Evolutionary conservation across 2,329 filamentous ascomycete genomes (phyloP).

Genomic region (Paradendryphiella salina): DNA sequence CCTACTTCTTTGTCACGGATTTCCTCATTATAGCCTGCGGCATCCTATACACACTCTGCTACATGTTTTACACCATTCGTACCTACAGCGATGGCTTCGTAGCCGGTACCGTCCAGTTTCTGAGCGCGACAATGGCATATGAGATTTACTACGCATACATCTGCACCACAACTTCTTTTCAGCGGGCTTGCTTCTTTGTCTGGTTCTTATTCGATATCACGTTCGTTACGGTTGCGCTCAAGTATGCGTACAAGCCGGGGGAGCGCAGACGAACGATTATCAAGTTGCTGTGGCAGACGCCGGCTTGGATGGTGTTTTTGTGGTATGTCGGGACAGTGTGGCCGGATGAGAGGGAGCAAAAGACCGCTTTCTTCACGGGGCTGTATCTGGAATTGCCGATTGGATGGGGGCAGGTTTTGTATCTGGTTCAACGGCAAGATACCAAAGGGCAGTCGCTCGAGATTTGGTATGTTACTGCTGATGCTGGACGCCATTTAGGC

Average conservation of each 20-base stretch:
- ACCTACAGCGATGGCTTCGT: slow-evolving; percentile 44
- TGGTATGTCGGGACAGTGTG: slow-evolving; percentile 33
- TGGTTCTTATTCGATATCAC: slow-evolving; percentile 47
- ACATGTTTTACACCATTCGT: slow-evolving; percentile 47
- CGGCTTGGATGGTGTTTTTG: slow-evolving; percentile 37
- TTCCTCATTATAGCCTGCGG: slow-evolving; percentile 48
- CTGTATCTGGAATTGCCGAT: slow-evolving; percentile 46
- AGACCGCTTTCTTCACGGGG: slow-evolving; percentile 49
- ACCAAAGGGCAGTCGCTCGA: slow-evolving; percentile 48
- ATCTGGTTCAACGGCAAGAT: slow-evolving; percentile 36
- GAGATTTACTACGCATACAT: slow-evolving; percentile 48
- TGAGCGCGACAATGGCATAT: slow-evolving; percentile 45
- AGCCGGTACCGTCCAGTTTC: slow-evolving; percentile 40
- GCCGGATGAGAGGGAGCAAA: slow-evolving; percentile 48
- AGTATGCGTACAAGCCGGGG: slow-evolving; percentile 32
- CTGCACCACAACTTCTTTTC: slow-evolving; percentile 42
- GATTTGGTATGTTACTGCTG: slow-evolving; percentile 42
- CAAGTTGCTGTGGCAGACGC: slow-evolving; percentile 33
- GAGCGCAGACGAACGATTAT: slow-evolving; percentile 26
- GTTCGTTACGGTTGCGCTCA: slow-evolving; percentile 42
- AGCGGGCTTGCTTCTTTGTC: slow-evolving; percentile 43
- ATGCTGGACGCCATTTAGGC: no score
- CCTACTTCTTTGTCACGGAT: slow-evolving; percentile 49
- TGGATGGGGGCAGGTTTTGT: slow-evolving; percentile 42
- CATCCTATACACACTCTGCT: slow-evolving; percentile 48